Evolutionary conservation across 371 early-diverging fungal species (phyloP), one percentile per base, ranked within the genome.

Genomic region (Chytridium lagenaria): DNA sequence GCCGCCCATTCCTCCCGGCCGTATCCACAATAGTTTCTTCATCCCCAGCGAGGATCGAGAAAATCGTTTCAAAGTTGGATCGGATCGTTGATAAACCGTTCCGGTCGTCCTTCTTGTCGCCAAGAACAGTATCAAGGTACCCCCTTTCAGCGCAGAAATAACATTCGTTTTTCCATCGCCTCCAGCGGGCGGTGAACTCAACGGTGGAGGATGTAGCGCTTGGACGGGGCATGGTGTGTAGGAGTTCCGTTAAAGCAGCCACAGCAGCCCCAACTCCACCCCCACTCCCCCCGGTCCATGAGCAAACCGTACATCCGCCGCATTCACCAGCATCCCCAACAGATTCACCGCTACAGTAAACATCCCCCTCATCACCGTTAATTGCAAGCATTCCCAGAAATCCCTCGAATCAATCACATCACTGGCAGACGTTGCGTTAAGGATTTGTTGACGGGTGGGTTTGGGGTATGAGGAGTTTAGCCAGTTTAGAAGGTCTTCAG

Each of bases 1-100:
- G 49, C 68, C 7, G 68, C 68, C 68, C 68, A 68, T 33, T 33
- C 3, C 15, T 12, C n/a, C 19, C n/a, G n/a, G 68, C 10, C 26
- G 5, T 30, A 7, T 50, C 52, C 28, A 51, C 5, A 34, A 68
- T 68, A 19, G 68, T 51, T 50, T 30, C 51, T 2, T 49, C 5
- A 49, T 68, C 31, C 1, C 68, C 68, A 1, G 68, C 50, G 1
- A 68, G 26, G 7, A 68, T 68, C 50, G 22, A 5, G 34, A 68
- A 68, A 2, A 51, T 19, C 31, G 50, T 26, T 31, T 52, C 30
- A 34, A 68, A 51, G 12, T 37, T 3, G 26, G 2, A 5, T 36
- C 63, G 30, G 37, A 19, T 16, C 26, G 3, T 30, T 3, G 34
- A 16, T 12, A 63, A 12, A 3, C 12, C 30, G 12, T 2, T 36